These are phyloP conservation scores for Ogataea hybrid DNA, from an alignment of 1,139 yeast species.

Conservation along the genomic window DNA sequence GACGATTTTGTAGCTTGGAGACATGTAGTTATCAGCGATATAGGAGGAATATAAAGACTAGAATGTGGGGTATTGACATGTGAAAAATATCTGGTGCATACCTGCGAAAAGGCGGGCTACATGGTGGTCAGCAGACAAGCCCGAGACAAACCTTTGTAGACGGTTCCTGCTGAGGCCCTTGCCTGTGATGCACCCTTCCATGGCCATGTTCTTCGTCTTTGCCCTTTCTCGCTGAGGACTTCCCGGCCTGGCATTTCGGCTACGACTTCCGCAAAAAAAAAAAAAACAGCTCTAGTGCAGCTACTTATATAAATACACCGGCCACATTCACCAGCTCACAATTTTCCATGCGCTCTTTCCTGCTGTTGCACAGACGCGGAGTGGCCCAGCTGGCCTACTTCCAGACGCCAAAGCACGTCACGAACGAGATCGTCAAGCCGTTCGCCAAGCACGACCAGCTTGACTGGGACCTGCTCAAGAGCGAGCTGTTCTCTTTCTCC, in stretches of 20 bases:
- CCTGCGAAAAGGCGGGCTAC: too few species aligned
- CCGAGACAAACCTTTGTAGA: too few species aligned
- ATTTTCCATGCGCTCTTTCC: slow-evolving; percentile 6
- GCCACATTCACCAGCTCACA: not conserved
- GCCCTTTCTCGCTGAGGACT: not conserved
- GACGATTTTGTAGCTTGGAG: slow-evolving; percentile 26
- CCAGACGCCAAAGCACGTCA: slow-evolving; percentile 52
- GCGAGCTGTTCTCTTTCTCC: slow-evolving; percentile 64
- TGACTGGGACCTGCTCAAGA: slow-evolving; percentile 78
- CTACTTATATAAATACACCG: not conserved
- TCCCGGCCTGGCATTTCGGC: not conserved
- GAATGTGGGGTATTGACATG: slow-evolving; percentile 5
- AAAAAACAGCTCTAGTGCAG: slow-evolving; percentile 1
- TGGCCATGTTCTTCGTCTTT: too few species aligned
- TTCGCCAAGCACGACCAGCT: slow-evolving; percentile 56
- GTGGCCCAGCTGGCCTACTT: slow-evolving; percentile 33
- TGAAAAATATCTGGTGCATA: not conserved
- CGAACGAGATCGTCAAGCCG: slow-evolving; percentile 62
- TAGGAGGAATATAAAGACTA: not conserved
- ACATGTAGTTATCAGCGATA: not conserved
- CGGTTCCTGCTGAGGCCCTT: too few species aligned
- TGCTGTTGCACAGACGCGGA: slow-evolving; percentile 13
- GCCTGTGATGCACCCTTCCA: too few species aligned
- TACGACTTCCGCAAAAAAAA: not conserved
- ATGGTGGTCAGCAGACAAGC: too few species aligned